A percentile compares a stretch with the other conserved stretches of the same genome.
These are phyloP conservation scores for Acanthamoeba triangularis DNA, from an alignment of 208 protist species.

Conservation along the genomic window DNA sequence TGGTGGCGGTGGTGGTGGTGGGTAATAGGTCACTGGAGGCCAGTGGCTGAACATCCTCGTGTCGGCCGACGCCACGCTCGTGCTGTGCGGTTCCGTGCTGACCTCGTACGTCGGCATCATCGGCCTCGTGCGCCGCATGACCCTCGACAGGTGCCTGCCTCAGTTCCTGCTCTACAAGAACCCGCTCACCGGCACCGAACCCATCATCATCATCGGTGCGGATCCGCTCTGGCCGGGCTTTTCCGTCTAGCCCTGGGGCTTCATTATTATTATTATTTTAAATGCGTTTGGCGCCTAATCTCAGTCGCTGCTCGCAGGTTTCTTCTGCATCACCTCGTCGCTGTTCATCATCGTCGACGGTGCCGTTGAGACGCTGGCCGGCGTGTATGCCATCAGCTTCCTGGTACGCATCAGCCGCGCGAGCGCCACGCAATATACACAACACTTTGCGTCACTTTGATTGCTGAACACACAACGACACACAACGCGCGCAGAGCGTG, in stretches of 20 bases:
- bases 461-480: neutral
- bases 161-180: slow-evolving; percentile 85
- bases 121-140: slow-evolving; percentile 90
- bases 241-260: too few relatives aligned
- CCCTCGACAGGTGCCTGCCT: slow-evolving; percentile 90
- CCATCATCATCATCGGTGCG: slow-evolving; percentile 84
- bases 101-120: slow-evolving; percentile 93
- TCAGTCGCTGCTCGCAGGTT: slow-evolving; percentile 29
- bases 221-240: too few relatives aligned
- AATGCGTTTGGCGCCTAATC: neutral
- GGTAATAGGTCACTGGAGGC: neutral
- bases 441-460: neutral
- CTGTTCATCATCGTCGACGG: slow-evolving; percentile 86
- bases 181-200: slow-evolving; percentile 80
- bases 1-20: too few relatives aligned
- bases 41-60: slow-evolving; percentile 82
- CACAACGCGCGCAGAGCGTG: slow-evolving; percentile 77
- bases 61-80: slow-evolving; percentile 89
- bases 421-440: too few relatives aligned
- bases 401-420: too few relatives aligned
- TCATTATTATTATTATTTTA: neutral
- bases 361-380: slow-evolving; percentile 76
- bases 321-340: slow-evolving; percentile 87
- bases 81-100: slow-evolving; percentile 92
- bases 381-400: slow-evolving; percentile 91